Base-by-base conservation (phyloP, 2,329 filamentous ascomycete species). In the Fusarium armeniacum region DNA sequence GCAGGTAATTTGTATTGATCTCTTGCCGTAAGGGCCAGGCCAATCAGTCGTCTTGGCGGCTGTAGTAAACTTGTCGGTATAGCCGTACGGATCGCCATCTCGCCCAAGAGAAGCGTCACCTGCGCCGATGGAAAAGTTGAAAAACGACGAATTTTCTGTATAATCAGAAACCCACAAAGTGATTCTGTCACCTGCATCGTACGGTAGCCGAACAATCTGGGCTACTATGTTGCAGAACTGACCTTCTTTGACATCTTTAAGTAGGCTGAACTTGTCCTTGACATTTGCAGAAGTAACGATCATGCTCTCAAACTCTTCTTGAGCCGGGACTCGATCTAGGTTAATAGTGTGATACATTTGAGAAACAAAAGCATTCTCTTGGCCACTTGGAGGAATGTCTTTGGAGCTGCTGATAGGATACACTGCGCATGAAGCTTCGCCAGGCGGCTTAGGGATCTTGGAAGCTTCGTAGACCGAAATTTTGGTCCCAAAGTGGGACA, bases 131-230 rank as follows among this genome's bases (percentile, higher is more conserved):
- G 62, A 68, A 57, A 72, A 88, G 36, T 89, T 79, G 69, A 85
- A 90, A 61, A 98, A 89, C 1, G 74, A 63, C 0, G 83, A 75
- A 73, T 98, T 93, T 52, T 87, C 81, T 0, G 93, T 97, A 77
- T 94, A 97, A 78, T 98, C 94, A 0, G 92, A 91, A 20, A 97
- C 81, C 82, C 94, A 94, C 0, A 97, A 69, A 7, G 88, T 87
- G 15, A 87, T 79, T 59, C 80, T 86, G 28, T 85, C 83, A 24
- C 76, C 75, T 9, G 72, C 22, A 32, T 83, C 79, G 44, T 78
- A 83, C 0, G 86, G 85, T 3, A 82, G 79, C 46, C 78, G 83
- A 47, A 94, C 85, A 4, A 97, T 87, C 75, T 94, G 86, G 3
- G 87, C 93, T 20, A 93, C 82, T 2, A 97, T 76, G 75, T 97